Percentiles rank a stretch among this genome's conserved stretches.
Evolutionary conservation across 2,329 filamentous ascomycete genomes (phyloP).

Genomic region (Trichophyton mentagrophytes): DNA sequence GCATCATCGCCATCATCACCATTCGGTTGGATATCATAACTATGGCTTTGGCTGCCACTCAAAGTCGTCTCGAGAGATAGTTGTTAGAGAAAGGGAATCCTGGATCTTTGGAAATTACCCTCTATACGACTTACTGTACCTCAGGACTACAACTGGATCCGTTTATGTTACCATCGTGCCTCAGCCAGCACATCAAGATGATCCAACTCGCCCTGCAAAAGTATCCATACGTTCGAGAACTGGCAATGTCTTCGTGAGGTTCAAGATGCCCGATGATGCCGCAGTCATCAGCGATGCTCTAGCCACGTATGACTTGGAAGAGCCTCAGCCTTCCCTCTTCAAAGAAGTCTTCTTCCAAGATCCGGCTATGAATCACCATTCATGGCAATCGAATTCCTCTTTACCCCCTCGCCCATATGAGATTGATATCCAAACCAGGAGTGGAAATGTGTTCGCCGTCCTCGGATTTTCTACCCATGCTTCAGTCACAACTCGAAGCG

Average conservation of each 20-base stretch:
- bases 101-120: slow-evolving; percentile 21
- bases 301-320: background rate
- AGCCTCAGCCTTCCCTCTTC: background rate
- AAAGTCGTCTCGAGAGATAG: slow-evolving; percentile 12
- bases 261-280: slow-evolving; percentile 8
- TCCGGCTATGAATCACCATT: background rate
- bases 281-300: background rate
- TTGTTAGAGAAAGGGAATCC: slow-evolving; percentile 12
- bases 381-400: slow-evolving; percentile 1
- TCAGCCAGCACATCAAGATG: slow-evolving; percentile 20
- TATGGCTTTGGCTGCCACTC: background rate
- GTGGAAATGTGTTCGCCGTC: slow-evolving; percentile 25
- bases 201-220: slow-evolving; percentile 19
- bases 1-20: slow-evolving; percentile 3
- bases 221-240: slow-evolving; percentile 17
- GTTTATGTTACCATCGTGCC: slow-evolving; percentile 21
- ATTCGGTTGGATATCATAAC: background rate
- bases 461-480: slow-evolving; percentile 38
- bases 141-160: slow-evolving; percentile 21
- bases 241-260: slow-evolving; percentile 20
- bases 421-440: slow-evolving; percentile 19
- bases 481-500: slow-evolving; percentile 35
- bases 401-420: slow-evolving; percentile 17
- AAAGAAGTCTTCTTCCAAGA: background rate
- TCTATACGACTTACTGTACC: slow-evolving; percentile 22